Conservation (phyloP, 352 stramenopile species). For the Albugo laibachii region DNA sequence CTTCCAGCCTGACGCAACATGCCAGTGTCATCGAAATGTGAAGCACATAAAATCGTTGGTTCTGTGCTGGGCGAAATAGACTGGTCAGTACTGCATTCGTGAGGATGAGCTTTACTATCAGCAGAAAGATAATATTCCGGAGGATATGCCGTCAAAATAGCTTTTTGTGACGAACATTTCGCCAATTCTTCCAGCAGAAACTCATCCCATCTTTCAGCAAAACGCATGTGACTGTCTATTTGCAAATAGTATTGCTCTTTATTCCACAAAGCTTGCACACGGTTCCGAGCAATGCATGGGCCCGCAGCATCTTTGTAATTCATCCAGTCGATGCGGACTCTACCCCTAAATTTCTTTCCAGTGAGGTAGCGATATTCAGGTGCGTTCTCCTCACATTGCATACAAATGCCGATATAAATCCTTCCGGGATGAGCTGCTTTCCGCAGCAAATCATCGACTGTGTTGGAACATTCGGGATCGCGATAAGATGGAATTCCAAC, state of each 20-base stretch:
- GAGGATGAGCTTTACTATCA: constrained; percentile 3
- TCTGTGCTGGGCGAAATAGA: constrained; percentile 25
- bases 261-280: constrained; percentile 59
- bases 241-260: constrained; percentile 84
- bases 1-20: constrained; percentile 43
- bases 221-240: constrained; percentile 91
- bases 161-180: constrained; percentile 20
- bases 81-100: background rate
- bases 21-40: constrained; percentile 23
- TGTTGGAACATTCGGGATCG: constrained; percentile 78
- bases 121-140: constrained; percentile 76
- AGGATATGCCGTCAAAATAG: constrained; percentile 88
- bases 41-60: constrained; percentile 40
- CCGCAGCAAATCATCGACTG: constrained; percentile 46
- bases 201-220: constrained; percentile 68
- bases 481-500: constrained; percentile 87
- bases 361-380: constrained; percentile 19
- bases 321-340: constrained; percentile 31
- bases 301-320: constrained; percentile 65
- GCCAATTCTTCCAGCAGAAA: constrained; percentile 71
- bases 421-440: constrained; percentile 38
- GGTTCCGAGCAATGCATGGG: constrained; percentile 75
- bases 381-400: constrained; percentile 50
- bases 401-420: constrained; percentile 75
- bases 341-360: constrained; percentile 11